Evolutionary conservation across 352 stramenopile species (phyloP), one percentile per base, ranked within the genome.

Genomic region (Globisporangium abappressorium): DNA sequence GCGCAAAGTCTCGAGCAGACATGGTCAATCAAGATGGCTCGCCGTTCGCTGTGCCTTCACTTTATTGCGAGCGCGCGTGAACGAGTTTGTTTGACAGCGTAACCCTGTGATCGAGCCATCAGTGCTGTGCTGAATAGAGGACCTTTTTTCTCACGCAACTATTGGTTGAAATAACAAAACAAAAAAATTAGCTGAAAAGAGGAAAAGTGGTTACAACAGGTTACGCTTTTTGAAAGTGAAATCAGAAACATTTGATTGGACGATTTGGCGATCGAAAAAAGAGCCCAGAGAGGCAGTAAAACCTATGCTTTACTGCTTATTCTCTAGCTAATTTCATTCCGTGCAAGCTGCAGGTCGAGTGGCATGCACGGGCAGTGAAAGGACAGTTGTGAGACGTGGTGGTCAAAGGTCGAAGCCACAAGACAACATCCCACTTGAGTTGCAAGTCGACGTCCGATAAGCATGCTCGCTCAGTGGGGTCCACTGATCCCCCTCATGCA

Each of bases 1-100:
- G 85, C 62, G 82, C 84, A 70, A 93, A 93, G 64, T 93, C 85
- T 58, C 85, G 81, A 30, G 74, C 79, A 51, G 81, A 81, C 74
- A 81, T 81, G 57, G 24, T 41, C 22, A 20, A 24, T 30, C 22
- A 20, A 24, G 15, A 36, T 20, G 55, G 43, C 43, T 51, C 22
- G 43, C 43, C 2, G 43, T 15, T 7, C 7, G 43, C 43, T 51
- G 20, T 61, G 18, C 8, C 30, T n/a, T 7, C 54, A 59, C 15
- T 59, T 59, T 51, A 20, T 59, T 18, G 30, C 30, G 22, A 18
- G 30, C n/a, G 26, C 5, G 22, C 36, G 14, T 30, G 51, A 57
- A 14, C 15, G 53, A 22, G 22, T 24, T 59, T 9, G 54, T 41
- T 59, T 59, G 26, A 24, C 26, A 59, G 53, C 26, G 53, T 58